phyloP scores from a whole-genome alignment of 495 filamentous ascomycete genomes.

The Sordaria brevicollis region DNA sequence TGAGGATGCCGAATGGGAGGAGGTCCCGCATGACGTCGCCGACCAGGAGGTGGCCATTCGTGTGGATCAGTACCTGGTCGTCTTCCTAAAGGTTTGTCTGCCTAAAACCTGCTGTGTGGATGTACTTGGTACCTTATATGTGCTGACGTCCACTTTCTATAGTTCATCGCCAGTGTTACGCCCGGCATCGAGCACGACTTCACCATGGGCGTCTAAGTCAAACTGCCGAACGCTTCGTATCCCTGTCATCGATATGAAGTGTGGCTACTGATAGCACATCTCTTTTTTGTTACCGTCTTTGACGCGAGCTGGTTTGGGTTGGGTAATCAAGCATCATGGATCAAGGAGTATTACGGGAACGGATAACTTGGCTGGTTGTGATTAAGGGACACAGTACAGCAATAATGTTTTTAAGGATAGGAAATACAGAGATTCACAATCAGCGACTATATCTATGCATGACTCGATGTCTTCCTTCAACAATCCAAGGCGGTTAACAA shows the following conservation, averaged over 20 bases:
- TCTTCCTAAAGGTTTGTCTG: constrained; percentile 66
- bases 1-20: constrained; percentile 75
- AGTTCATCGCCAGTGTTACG: constrained; percentile 94
- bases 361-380: not conserved
- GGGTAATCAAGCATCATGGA: not conserved
- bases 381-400: not conserved
- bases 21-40: constrained; percentile 52
- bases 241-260: not conserved
- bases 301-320: not conserved
- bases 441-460: not conserved
- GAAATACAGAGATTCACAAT: not conserved
- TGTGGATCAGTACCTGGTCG: constrained; percentile 95
- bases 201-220: constrained; percentile 78
- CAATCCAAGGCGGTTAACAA: not conserved
- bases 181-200: constrained; percentile 97
- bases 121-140: not conserved
- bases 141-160: constrained; percentile 7
- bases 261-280: not conserved
- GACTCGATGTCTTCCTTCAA: not conserved
- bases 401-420: not conserved
- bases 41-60: constrained; percentile 84
- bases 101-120: not conserved
- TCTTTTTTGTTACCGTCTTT: not conserved
- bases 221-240: not conserved
- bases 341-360: not conserved